Percentiles rank a stretch among this genome's conserved stretches.
Evolutionary conservation across 2,329 filamentous ascomycete species (phyloP).

Genomic region (Ophiognomonia clavigignenti-juglandacearum): DNA sequence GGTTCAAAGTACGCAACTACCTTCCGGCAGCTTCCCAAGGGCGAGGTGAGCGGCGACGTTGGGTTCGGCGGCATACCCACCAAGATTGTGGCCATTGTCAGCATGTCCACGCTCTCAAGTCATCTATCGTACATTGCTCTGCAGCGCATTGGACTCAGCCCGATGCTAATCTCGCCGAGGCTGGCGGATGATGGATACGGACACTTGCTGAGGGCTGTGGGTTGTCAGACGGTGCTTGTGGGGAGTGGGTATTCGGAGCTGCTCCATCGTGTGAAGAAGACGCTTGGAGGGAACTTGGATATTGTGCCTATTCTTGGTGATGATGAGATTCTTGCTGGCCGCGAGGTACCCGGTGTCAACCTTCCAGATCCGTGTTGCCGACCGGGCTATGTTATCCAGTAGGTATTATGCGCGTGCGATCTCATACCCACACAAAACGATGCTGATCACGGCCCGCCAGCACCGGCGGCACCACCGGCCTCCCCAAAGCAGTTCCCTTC

Average conservation of each 20-base stretch:
- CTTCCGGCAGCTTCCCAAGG: not conserved
- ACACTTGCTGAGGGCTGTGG: not conserved
- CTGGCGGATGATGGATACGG: conserved; percentile 1
- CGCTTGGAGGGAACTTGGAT: not conserved
- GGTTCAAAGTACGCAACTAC: not conserved
- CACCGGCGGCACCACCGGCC: conserved; percentile 7
- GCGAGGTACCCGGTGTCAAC: not conserved
- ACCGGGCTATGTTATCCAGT: not conserved
- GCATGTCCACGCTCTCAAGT: not conserved
- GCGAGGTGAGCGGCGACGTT: not conserved
- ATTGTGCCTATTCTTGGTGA: not conserved
- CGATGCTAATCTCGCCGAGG: conserved; percentile 1
- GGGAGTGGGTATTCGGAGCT: not conserved
- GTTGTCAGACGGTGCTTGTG: not conserved
- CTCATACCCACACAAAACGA: no score
- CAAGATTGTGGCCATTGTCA: conserved; percentile 1
- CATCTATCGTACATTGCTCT: not conserved
- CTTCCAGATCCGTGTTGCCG: not conserved
- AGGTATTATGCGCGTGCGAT: not conserved
- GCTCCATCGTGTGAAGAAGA: not conserved
- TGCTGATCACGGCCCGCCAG: not conserved
- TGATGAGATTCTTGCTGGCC: not conserved
- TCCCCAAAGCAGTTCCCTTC: conserved; percentile 1
- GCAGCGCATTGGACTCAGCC: conserved; percentile 1
- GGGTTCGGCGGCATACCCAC: not conserved